Evolutionary conservation across 2,329 filamentous ascomycete species (phyloP).

Genomic region (Venturia oleaginea): DNA sequence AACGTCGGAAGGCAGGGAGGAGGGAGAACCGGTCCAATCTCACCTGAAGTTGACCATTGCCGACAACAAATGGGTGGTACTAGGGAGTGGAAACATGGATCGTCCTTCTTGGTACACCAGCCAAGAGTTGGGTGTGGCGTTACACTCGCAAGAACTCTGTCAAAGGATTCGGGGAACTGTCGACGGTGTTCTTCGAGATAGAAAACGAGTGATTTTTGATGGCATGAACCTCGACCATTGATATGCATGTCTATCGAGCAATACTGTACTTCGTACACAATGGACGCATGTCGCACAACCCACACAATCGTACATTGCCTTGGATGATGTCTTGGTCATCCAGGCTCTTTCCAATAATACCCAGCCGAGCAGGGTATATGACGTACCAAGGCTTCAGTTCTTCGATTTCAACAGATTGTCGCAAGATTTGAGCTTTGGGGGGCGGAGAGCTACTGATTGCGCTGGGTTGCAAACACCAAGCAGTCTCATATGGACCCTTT

Average conservation of each 20-base stretch:
- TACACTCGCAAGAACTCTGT: slow-evolving; percentile 37
- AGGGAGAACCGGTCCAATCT: slow-evolving; percentile 57
- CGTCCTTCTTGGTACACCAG: slow-evolving; percentile 80
- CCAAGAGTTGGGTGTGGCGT: slow-evolving; percentile 66
- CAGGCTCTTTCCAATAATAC: background rate
- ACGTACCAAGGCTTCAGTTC: background rate
- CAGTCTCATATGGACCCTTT: background rate
- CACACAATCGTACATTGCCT: background rate
- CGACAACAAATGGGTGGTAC: slow-evolving; percentile 56
- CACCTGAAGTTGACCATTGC: slow-evolving; percentile 72
- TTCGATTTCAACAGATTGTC: background rate
- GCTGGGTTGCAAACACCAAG: background rate
- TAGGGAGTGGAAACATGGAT: slow-evolving; percentile 79
- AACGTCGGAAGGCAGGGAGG: slow-evolving; percentile 15
- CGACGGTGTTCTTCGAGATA: slow-evolving; percentile 17
- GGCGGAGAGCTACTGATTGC: background rate
- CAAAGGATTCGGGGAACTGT: slow-evolving; percentile 20
- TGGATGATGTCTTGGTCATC: background rate
- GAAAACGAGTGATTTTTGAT: slow-evolving; percentile 22
- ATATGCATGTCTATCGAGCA: background rate
- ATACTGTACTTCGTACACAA: background rate
- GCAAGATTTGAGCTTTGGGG: background rate
- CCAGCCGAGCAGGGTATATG: background rate
- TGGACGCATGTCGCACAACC: background rate
- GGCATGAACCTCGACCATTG: background rate